These are phyloP conservation scores for Malania oleifera DNA, from an alignment of 164 flowering plant genomes.

Conservation along the genomic window DNA sequence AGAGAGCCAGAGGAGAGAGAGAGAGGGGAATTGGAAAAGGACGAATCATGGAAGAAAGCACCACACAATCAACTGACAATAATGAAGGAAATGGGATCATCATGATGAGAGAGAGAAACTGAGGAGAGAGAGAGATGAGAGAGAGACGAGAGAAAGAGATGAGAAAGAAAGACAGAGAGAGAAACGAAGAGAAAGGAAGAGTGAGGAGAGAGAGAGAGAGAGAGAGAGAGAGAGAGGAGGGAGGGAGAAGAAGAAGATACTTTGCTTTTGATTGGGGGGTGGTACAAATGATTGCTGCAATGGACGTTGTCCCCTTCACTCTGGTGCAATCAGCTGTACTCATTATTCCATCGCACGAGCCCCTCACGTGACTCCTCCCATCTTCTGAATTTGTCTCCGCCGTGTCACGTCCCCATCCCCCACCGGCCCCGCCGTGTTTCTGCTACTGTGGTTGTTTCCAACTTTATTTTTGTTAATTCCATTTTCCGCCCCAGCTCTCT, in stretches of 20 bases:
- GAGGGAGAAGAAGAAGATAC: constrained; percentile 7
- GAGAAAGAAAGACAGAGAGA: constrained; percentile 5
- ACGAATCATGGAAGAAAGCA: background rate
- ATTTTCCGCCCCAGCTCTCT: no score
- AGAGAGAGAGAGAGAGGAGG: background rate
- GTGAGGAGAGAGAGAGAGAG: background rate
- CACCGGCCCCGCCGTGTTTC: no score
- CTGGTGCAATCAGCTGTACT: no score
- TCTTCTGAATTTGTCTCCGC: no score
- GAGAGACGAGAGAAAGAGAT: no score
- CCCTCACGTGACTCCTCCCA: constrained; percentile 16
- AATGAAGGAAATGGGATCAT: background rate
- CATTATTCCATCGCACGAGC: constrained; percentile 14
- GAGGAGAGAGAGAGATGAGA: no score
- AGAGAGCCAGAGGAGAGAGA: background rate
- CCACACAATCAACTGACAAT: background rate
- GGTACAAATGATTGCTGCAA: constrained; percentile 28
- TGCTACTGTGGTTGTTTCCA: no score
- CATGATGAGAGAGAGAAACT: no score
- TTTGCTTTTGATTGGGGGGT: no score
- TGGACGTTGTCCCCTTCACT: constrained; percentile 15
- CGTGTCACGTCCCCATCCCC: no score
- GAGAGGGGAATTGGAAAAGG: background rate
- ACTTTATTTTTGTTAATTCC: no score
- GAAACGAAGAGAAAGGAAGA: background rate